These are phyloP conservation scores for Taphrina deformans DNA, from an alignment of 1,139 yeast species.

Conservation along the genomic window DNA sequence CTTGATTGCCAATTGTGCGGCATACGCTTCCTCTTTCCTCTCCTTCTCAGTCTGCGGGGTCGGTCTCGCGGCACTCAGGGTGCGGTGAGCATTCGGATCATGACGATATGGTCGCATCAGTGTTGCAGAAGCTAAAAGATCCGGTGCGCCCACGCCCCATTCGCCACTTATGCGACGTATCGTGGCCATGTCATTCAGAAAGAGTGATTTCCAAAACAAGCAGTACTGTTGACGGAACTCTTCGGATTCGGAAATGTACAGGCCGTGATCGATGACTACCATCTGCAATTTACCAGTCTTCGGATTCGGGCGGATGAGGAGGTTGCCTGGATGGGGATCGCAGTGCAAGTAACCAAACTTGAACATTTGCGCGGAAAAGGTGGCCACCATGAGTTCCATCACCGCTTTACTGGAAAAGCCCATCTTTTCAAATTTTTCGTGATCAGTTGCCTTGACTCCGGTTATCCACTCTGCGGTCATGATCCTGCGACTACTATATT, in stretches of 20 bases:
- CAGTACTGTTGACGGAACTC: slow-evolving; percentile 60
- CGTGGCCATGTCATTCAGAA: slow-evolving; percentile 55
- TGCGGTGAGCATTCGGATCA: slow-evolving; percentile 11
- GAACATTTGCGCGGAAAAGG: slow-evolving; percentile 69
- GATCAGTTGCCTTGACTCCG: slow-evolving; percentile 59
- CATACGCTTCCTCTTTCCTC: slow-evolving; percentile 42
- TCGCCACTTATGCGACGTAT: slow-evolving; percentile 53
- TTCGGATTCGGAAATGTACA: slow-evolving; percentile 58
- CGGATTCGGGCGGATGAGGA: slow-evolving; percentile 54
- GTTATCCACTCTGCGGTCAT: slow-evolving; percentile 75
- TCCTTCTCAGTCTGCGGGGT: slow-evolving; percentile 10
- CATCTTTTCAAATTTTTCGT: slow-evolving; percentile 49
- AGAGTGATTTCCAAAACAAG: slow-evolving; percentile 62
- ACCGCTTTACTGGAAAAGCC: slow-evolving; percentile 52
- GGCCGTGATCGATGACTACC: slow-evolving; percentile 73
- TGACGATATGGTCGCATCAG: slow-evolving; percentile 53
- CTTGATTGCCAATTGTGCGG: slow-evolving; percentile 48
- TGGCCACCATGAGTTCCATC: slow-evolving; percentile 56
- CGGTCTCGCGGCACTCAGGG: slow-evolving; percentile 18
- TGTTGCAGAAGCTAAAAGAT: slow-evolving; percentile 62
- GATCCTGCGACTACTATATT: slow-evolving; percentile 54
- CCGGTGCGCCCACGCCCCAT: slow-evolving; percentile 76
- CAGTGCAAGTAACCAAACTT: slow-evolving; percentile 75
- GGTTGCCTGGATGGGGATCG: slow-evolving; percentile 82
- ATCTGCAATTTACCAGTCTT: slow-evolving; percentile 50